Conservation (phyloP, 208 protist genomes). For the Trypanosoma mega region DNA sequence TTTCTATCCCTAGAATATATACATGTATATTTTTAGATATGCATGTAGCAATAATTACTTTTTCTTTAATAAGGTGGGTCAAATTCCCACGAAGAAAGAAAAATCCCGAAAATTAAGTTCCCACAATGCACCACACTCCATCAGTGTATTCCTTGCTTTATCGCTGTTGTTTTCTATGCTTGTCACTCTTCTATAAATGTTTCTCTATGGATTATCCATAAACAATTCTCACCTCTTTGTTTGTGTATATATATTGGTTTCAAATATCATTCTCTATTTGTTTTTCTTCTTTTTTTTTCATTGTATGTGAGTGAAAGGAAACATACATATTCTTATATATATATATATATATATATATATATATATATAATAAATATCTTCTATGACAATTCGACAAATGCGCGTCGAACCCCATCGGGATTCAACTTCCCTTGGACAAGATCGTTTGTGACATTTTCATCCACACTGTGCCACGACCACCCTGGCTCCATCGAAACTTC, state of each 20-base stretch:
- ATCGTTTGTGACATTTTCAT: slow-evolving; percentile 35
- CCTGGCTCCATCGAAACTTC: slow-evolving; percentile 68
- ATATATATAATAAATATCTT: not conserved
- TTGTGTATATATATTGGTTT: no score
- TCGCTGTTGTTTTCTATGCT: no score
- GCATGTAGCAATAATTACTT: no score
- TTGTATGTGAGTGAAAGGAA: not conserved
- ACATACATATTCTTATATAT: not conserved
- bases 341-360: slow-evolving; percentile 1
- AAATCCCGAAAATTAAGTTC: no score
- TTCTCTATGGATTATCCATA: slow-evolving; percentile 1
- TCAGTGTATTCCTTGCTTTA: no score
- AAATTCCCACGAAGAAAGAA: no score
- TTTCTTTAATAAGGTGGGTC: no score
- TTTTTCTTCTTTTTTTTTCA: slow-evolving; percentile 4
- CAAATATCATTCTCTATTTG: not conserved
- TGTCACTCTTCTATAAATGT: not conserved
- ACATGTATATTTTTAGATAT: no score
- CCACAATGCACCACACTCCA: no score
- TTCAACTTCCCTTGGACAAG: slow-evolving; percentile 38
- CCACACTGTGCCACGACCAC: slow-evolving; percentile 47
- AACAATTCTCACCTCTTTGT: no score
- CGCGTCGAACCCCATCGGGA: slow-evolving; percentile 7
- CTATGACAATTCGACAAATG: slow-evolving; percentile 16
- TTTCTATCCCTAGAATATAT: no score